Base-by-base conservation (phyloP, 2,329 filamentous ascomycete genomes). In the Chaetomiaceae sp. region DNA sequence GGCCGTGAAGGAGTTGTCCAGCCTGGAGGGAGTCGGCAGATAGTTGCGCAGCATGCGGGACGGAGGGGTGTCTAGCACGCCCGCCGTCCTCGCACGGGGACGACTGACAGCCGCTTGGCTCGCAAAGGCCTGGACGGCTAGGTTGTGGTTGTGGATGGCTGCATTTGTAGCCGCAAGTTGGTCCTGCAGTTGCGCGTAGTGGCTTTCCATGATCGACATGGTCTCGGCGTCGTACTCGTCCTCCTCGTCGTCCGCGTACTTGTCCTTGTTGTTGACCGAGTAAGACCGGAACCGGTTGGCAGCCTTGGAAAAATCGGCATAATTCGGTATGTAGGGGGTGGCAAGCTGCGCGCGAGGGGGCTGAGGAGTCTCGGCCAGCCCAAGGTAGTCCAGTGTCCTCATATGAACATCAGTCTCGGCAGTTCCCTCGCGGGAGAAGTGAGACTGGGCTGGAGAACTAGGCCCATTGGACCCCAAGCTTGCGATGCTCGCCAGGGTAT, bases 261-360 rank as follows among this genome's bases (percentile, higher is more conserved):
- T 94, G 64, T 97, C 91, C 67, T 95, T 96, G 46, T 95, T 94
- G 66, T 98, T 98, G 55, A 98, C 93, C 1, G 93, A 98, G 66
- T 96, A 97, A 2, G 93, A 98, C 38, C 93, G 83, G 73, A 97
- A 95, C 42, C 93, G 82, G 64, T 86, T 97, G 36, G 84, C 76
- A 58, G 86, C 86, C 62, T 80, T 86, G 54, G 83, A 84, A 55
- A 88, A 78, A 62, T 87, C 84, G 51, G 83, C 82, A 50, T 91
- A 72, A 60, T 86, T 86, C 36, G 84, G 83, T 27, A 91, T 74
- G 54, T 88, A 85, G 2, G 86, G 83, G 8, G 86, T 83, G 34
- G 82, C 82, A 52, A 94, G 71, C 52, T 83, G 84, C 39, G 86
- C 84, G 52, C 83, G 79, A 50, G 80, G 73, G 43, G 87, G 84